Evolutionary conservation across 2,329 filamentous ascomycete species (phyloP).

Genomic region (Didymella sp.): DNA sequence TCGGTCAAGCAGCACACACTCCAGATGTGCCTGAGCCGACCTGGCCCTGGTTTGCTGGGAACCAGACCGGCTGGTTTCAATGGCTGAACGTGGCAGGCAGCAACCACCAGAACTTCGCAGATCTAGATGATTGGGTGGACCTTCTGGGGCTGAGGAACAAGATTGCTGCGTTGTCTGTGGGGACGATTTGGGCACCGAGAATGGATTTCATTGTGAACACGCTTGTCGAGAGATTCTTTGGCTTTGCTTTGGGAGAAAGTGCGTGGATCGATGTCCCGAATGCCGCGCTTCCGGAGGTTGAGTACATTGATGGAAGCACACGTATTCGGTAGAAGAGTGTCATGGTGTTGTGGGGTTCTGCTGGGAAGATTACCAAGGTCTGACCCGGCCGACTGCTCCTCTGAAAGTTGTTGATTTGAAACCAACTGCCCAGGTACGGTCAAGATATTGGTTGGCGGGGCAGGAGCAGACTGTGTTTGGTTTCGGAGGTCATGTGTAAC

Average conservation of each 20-base stretch:
- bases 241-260: slow-evolving; percentile 20
- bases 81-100: slow-evolving; percentile 29
- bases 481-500: no score
- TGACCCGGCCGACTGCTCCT: no score
- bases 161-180: slow-evolving; percentile 22
- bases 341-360: no score
- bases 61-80: slow-evolving; percentile 33
- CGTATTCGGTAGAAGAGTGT: no score
- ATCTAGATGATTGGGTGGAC: slow-evolving; percentile 35
- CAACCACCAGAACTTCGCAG: slow-evolving; percentile 31
- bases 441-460: no score
- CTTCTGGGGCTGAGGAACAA: slow-evolving; percentile 25
- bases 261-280: slow-evolving; percentile 12
- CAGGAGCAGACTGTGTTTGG: no score
- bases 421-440: no score
- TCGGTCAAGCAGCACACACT: slow-evolving; percentile 28
- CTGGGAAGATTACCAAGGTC: no score
- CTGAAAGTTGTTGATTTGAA: no score
- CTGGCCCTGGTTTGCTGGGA: slow-evolving; percentile 27
- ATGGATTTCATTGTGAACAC: slow-evolving; percentile 27
- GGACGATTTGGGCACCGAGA: slow-evolving; percentile 26
- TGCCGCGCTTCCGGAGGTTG: slow-evolving; percentile 17
- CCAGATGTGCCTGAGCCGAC: slow-evolving; percentile 21
- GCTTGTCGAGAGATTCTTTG: slow-evolving; percentile 24
- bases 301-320: slow-evolving; percentile 2